Evolutionary conservation across 257 asterid genomes (phyloP), one percentile per base, ranked within the genome.

Genomic region (Echites panduratus): DNA sequence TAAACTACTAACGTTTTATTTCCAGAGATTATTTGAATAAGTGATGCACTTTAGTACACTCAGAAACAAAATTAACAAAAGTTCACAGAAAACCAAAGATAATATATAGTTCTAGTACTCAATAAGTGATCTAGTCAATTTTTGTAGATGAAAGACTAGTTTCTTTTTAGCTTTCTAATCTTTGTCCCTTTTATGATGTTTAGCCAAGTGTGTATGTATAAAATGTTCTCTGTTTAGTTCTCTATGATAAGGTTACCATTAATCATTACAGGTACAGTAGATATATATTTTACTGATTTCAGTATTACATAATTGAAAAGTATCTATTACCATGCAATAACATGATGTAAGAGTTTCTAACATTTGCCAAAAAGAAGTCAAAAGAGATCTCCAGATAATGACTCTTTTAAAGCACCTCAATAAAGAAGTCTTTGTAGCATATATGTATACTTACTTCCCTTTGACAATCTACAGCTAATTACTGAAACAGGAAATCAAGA

Each of bases 321-420:
- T 54, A 9, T 54, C 29, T 54, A n/a, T 54, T 7, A n/a, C 62
- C 10, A 14, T 16, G n/a, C 19, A 2, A 7, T n/a, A 26, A 5
- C 43, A 62, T 62, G 68, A 38, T 16, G 24, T 27, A 63, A 17
- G 64, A 57, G 13, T 35, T 63, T 49, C 35, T 63, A 63, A 63
- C 24, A n/a, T 63, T 35, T 63, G 68, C 27, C 8, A 63, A 63
- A 63, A 63, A n/a, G 68, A 47, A 35, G 68, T 63, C 68, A 63
- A 63, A 63, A 63, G 68, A 35, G 48, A 63, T 63, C 48, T 40
- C 26, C 19, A 17, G 48, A 63, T 19, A 63, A 63, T 63, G 48
- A 63, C 48, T 32, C 68, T 16, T 14, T 17, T 17, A 40, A 62
- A 38, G 24, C 68, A 17, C 17, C 2, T n/a, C n/a, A n/a, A n/a